phyloP scores from a whole-genome alignment of 1,284 basidiomycete genomes.

The Inonotus hispidus region DNA sequence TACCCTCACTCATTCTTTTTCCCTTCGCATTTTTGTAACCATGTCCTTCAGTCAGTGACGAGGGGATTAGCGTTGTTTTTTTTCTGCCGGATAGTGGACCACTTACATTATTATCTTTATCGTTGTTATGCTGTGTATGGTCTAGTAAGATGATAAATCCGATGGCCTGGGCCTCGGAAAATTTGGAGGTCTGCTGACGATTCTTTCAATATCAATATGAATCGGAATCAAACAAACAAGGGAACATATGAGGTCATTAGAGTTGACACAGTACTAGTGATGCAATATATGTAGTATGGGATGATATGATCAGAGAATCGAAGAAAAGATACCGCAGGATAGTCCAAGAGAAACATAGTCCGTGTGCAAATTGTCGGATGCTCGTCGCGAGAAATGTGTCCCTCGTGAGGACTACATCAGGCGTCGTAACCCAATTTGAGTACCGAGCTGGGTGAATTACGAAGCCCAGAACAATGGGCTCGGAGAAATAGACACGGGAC shows the following conservation, averaged over 20 bases:
- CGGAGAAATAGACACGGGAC: conserved; percentile 2
- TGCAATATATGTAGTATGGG: not conserved
- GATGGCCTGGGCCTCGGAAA: conserved; percentile 8
- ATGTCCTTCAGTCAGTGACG: conserved; percentile 3
- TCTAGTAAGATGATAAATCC: not conserved
- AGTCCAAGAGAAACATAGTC: not conserved
- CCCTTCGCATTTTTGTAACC: not conserved
- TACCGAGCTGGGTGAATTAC: not conserved
- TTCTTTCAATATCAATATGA: not conserved
- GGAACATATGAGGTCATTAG: not conserved
- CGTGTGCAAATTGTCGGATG: conserved; percentile 1
- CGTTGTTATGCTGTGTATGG: conserved; percentile 1
- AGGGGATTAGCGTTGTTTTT: conserved; percentile 1
- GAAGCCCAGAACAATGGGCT: not conserved
- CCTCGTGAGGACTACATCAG: conserved; percentile 2
- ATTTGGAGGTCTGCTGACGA: conserved; percentile 5
- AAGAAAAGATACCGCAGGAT: not conserved
- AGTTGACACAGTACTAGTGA: not conserved
- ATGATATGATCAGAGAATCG: not conserved
- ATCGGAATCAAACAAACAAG: not conserved
- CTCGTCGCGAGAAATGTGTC: not conserved
- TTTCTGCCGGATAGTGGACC: not conserved
- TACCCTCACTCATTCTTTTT: not conserved
- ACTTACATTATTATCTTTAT: conserved; percentile 15
- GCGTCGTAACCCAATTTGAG: not conserved